Percentiles rank a stretch among this genome's conserved stretches.
These are phyloP conservation scores for Chloromonas sp. DNA, from an alignment of 163 green algal species.

Conservation along the genomic window DNA sequence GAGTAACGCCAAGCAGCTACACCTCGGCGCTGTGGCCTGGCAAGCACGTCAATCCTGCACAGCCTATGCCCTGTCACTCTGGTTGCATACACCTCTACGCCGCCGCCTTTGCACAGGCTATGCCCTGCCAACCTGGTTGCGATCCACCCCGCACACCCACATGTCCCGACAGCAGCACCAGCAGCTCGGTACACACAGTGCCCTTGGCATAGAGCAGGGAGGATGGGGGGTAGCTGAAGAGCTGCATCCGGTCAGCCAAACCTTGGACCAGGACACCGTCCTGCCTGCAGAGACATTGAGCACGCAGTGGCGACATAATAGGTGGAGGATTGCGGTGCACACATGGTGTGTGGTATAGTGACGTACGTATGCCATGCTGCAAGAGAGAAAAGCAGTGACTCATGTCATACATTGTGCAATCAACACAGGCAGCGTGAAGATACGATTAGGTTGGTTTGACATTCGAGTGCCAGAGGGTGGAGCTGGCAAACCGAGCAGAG, in stretches of 20 bases:
- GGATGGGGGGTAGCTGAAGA: conserved; percentile 8
- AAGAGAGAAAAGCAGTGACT: not conserved
- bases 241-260: not conserved
- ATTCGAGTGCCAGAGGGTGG: not conserved
- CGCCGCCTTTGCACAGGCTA: too few species aligned
- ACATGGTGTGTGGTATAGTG: not conserved
- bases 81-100: too few species aligned
- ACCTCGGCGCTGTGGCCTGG: too few species aligned
- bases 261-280: not conserved
- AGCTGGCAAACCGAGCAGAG: too few species aligned
- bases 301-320: not conserved
- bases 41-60: too few species aligned
- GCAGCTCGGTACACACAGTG: conserved; percentile 1
- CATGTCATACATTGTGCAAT: not conserved
- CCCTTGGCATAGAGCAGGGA: not conserved
- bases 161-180: not conserved
- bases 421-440: not conserved
- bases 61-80: too few species aligned
- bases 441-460: not conserved
- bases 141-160: not conserved
- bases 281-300: not conserved
- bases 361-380: not conserved
- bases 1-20: too few species aligned
- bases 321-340: not conserved
- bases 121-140: too few species aligned